Evolutionary conservation across 2,329 filamentous ascomycete genomes (phyloP), one percentile per base, ranked within the genome.

Genomic region (Cordyceps militaris): DNA sequence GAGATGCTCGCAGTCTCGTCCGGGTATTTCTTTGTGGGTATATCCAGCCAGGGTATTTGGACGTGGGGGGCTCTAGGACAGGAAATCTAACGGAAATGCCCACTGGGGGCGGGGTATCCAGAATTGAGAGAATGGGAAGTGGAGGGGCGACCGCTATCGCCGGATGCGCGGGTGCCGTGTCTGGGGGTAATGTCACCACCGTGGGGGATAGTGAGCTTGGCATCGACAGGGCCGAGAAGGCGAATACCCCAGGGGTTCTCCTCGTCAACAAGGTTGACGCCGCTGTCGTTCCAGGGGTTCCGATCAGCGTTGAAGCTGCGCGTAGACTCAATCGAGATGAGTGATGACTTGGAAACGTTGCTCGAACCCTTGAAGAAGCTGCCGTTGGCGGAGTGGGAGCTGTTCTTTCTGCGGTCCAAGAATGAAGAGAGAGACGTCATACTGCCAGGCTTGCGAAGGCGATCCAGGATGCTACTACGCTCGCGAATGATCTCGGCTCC

Each of bases 211-310:
- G 77, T 73, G 67, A 86, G 73, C 71, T 86, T 88, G 68, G 79
- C 79, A 70, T 86, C 77, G 69, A 83, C 84, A 70, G 85, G 88
- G 67, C 82, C 81, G 65, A 86, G 82, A 65, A 83, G 83, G 63
- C 84, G 83, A 53, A 74, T 74, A 54, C 79, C 74, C 83, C 84
- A 86, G 40, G 81, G 80, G 70, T 84, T 83, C 65, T 97, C 91
- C 63, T 96, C 91, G 67, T 97, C 93, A 62, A 89, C 81, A 64
- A 97, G 84, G 71, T 97, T 97, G 69, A 97, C 91, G 66, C 92
- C 93, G 69, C 91, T 96, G 72, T 97, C 93, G 71, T 97, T 97
- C 93, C 93, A 97, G 61, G 92, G 92, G 75, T 97, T 96, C 73
- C 92, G 89, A 73, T 96, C 95, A 65, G 91, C 91, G 62, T 86